phyloP scores from a whole-genome alignment of 306 rosid genomes.

The Cercis canadensis region DNA sequence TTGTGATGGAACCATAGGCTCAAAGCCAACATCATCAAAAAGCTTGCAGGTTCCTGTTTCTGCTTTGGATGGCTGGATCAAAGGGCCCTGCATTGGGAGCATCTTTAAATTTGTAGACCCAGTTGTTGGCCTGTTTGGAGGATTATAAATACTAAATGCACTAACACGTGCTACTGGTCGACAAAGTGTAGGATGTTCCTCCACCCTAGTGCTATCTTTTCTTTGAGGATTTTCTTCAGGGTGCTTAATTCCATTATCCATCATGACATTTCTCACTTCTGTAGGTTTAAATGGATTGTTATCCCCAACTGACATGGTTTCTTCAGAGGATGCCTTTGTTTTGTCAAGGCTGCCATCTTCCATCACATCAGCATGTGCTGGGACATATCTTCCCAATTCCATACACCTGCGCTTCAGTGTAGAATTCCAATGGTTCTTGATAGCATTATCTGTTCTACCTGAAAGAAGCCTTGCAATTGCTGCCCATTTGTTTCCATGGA shows the following conservation, averaged over 20 bases:
- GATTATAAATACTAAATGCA: constrained; percentile 67
- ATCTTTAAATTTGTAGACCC: constrained; percentile 40
- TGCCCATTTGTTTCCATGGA: constrained; percentile 87
- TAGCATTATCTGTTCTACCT: constrained; percentile 82
- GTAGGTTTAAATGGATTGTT: constrained; percentile 43
- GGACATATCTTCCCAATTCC: constrained; percentile 43
- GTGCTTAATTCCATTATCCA: constrained; percentile 37
- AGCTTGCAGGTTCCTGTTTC: constrained; percentile 48
- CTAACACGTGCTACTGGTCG: constrained; percentile 63
- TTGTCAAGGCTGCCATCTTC: constrained; percentile 53
- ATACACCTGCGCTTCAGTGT: constrained; percentile 65
- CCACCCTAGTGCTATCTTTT: constrained; percentile 38
- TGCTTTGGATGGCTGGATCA: constrained; percentile 49
- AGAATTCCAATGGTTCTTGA: constrained; percentile 87
- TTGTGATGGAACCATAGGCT: constrained; percentile 55
- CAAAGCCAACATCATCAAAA: constrained; percentile 50
- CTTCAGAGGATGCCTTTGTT: constrained; percentile 75
- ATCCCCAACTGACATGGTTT: constrained; percentile 56
- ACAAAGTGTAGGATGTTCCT: constrained; percentile 45
- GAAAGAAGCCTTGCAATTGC: constrained; percentile 79
- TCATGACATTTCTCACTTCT: constrained; percentile 43
- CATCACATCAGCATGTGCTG: constrained; percentile 28
- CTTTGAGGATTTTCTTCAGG: constrained; percentile 34
- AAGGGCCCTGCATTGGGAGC: constrained; percentile 51
- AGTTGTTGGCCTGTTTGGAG: constrained; percentile 35